Base-by-base conservation (phyloP, 169 alveolate genomes). In the Cyclospora cayetanensis region DNA sequence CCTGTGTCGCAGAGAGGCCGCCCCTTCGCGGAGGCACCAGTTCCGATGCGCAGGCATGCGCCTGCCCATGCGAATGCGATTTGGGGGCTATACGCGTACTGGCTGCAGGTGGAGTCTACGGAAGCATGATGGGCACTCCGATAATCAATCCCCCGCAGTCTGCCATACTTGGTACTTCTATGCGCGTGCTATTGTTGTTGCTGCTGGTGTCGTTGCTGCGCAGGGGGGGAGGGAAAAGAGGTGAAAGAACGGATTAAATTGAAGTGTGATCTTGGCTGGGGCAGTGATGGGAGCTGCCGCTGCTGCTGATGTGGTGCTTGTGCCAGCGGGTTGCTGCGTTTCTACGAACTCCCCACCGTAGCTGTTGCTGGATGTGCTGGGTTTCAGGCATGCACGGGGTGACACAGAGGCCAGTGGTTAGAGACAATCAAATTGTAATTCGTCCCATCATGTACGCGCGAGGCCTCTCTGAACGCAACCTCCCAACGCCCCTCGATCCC, bases 81-180 rank as follows among this genome's bases (percentile, higher is more conserved):
- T 12, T 25, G n/a, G 74, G 11, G 60, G 60, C n/a, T n/a, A n/a
- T n/a, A n/a, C n/a, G 15, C 15, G 7, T 46, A 15, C 55, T 46
- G 55, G 41, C 52, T 7, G 77, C 90, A 94, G 96, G 99, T 42
- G 99, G 99, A 25, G 98, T 98, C 35, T 98, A 96, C 95, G 99
- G 99, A 90, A 96, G 98, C 92, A 95, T 98, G 96, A 93, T 98
- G 97, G 98, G 99, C 90, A 98, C 99, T 52, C 99, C 99, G 41
- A 97, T 98, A 74, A 95, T 98, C 34, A 98, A 98, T 95, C 98
- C 99, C 79, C 99, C 99, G 11, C 98, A 98, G 94, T 94, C 98
- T 25, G 98, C 99, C 34, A 98, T 98, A 83, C 95, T 98, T 53
- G 97, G 97, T 94, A 4, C 5, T 77, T 79, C 42, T 39, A 31